Evolutionary conservation across 2,329 filamentous ascomycete species (phyloP).

Genomic region (Neofusicoccum laricinum): DNA sequence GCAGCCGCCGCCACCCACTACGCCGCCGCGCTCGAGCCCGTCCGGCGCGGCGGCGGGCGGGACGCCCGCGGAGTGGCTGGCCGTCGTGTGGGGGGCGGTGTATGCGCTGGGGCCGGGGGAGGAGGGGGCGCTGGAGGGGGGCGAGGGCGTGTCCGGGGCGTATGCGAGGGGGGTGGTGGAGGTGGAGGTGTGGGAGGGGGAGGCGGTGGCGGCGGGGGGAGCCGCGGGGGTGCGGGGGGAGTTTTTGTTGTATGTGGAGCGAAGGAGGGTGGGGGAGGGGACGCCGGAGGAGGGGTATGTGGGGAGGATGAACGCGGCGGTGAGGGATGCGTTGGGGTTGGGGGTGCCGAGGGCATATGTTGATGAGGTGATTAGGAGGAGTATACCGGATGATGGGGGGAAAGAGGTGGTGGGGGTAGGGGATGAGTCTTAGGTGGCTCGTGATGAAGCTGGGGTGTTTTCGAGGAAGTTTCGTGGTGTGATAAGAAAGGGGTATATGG

Average conservation of each 20-base stretch:
- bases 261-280: slow-evolving; percentile 37
- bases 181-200: slow-evolving; percentile 44
- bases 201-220: neutral
- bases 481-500: too few relatives aligned
- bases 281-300: slow-evolving; percentile 58
- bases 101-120: slow-evolving; percentile 28
- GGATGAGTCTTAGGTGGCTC: too few relatives aligned
- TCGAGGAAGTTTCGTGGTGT: too few relatives aligned
- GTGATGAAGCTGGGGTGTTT: too few relatives aligned
- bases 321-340: slow-evolving; percentile 55
- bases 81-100: slow-evolving; percentile 36
- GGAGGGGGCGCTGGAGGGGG: slow-evolving; percentile 34
- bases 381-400: slow-evolving; percentile 34
- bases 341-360: slow-evolving; percentile 58
- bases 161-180: slow-evolving; percentile 55
- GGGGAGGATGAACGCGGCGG: slow-evolving; percentile 61
- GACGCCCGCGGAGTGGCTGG: too few relatives aligned
- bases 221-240: slow-evolving; percentile 22
- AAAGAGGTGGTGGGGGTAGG: too few relatives aligned
- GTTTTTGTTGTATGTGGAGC: slow-evolving; percentile 62
- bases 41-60: too few relatives aligned
- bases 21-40: slow-evolving; percentile 30
- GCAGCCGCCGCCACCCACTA: neutral
- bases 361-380: slow-evolving; percentile 52
- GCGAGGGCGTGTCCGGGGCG: slow-evolving; percentile 61